Percentiles rank a stretch among this genome's conserved stretches.
These are phyloP conservation scores for Xylaria sp. DNA, from an alignment of 2,329 filamentous ascomycete genomes.

Conservation along the genomic window DNA sequence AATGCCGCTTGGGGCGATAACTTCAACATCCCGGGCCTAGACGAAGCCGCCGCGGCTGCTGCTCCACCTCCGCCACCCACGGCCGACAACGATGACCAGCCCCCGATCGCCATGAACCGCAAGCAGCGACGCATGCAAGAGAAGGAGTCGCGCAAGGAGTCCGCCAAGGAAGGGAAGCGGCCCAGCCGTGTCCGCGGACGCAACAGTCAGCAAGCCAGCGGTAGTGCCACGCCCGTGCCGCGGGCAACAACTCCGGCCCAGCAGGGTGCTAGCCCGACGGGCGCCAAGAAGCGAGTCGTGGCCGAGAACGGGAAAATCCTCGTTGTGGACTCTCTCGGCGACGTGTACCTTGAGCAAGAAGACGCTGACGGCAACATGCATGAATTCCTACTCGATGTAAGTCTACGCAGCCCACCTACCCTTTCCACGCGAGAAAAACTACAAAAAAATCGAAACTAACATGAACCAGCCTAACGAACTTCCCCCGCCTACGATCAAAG, in stretches of 20 bases:
- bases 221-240: constrained; percentile 60
- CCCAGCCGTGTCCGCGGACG: constrained; percentile 45
- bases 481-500: constrained; percentile 72
- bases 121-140: constrained; percentile 89
- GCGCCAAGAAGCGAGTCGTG: constrained; percentile 83
- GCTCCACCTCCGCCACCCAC: constrained; percentile 40
- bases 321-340: constrained; percentile 87
- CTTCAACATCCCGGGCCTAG: constrained; percentile 71
- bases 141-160: constrained; percentile 76
- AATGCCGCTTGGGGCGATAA: constrained; percentile 90
- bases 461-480: constrained; percentile 75
- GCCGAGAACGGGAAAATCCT: constrained; percentile 96
- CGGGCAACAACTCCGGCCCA: constrained; percentile 47
- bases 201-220: constrained; percentile 47
- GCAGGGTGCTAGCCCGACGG: constrained; percentile 63
- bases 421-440: not conserved
- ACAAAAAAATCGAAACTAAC: no score
- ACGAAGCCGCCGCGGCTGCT: constrained; percentile 52
- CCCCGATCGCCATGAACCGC: constrained; percentile 72
- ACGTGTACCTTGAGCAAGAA: constrained; percentile 93
- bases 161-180: constrained; percentile 59
- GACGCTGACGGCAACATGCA: constrained; percentile 83
- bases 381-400: constrained; percentile 87
- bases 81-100: constrained; percentile 48
- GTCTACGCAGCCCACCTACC: constrained; percentile 45